phyloP scores from a whole-genome alignment of 106 monocot species.

The Phalaenopsis equestris region DNA sequence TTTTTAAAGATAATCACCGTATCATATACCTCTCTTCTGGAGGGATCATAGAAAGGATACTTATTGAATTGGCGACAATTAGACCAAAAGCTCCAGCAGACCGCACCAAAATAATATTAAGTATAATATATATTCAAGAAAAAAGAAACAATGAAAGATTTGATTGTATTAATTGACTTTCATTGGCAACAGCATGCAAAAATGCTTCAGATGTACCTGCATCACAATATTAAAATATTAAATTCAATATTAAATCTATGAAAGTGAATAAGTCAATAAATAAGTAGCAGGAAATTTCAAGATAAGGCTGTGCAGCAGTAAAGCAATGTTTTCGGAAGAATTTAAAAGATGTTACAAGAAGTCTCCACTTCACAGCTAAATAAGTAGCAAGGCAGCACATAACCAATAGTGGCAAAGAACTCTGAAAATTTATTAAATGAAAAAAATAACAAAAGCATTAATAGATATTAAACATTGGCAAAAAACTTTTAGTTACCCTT shows the following conservation, averaged over 20 bases:
- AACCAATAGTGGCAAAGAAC: no score
- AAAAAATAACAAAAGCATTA: no score
- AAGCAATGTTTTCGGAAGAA: background rate
- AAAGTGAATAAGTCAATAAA: background rate
- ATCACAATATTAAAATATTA: slow-evolving; percentile 12
- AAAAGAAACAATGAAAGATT: slow-evolving; percentile 61
- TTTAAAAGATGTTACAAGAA: no score
- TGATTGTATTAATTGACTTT: slow-evolving; percentile 69
- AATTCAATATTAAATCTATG: background rate
- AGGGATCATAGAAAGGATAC: slow-evolving; percentile 61
- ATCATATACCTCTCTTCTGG: no score
- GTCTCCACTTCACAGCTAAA: no score
- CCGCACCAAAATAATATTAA: slow-evolving; percentile 60
- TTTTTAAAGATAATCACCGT: background rate
- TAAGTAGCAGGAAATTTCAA: background rate
- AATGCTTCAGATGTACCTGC: slow-evolving; percentile 95
- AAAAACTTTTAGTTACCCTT: no score
- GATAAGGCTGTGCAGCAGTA: background rate
- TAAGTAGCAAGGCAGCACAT: no score
- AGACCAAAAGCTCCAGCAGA: slow-evolving; percentile 75
- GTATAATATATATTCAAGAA: slow-evolving; percentile 58
- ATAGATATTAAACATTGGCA: no score
- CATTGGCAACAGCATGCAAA: slow-evolving; percentile 82
- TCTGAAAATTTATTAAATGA: no score
- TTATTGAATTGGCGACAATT: slow-evolving; percentile 80